A percentile compares a stretch with the other conserved stretches of the same genome.
These are phyloP conservation scores for Coemansia sp. DNA, from an alignment of 192 early-diverging fungal species.

Conservation along the genomic window DNA sequence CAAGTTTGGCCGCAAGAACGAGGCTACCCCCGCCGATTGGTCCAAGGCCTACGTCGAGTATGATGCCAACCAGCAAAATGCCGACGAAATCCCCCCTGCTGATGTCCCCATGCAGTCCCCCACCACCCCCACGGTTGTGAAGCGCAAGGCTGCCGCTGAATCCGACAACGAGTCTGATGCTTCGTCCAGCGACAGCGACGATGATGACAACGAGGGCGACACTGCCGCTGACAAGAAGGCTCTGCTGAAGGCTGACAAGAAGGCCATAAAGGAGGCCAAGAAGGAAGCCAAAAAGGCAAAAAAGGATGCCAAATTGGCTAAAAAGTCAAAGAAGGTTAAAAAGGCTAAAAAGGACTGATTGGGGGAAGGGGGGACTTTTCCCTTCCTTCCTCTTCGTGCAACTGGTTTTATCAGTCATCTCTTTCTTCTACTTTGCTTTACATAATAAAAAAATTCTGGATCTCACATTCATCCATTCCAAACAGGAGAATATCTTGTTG, in stretches of 20 bases:
- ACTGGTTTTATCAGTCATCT: too few species aligned
- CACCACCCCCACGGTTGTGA: conserved; percentile 7
- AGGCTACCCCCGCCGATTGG: conserved; percentile 83
- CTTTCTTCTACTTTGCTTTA: too few species aligned
- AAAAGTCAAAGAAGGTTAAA: conserved; percentile 34
- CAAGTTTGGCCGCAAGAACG: conserved; percentile 91
- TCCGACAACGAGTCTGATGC: conserved; percentile 36
- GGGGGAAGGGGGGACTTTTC: too few species aligned
- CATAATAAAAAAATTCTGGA: too few species aligned
- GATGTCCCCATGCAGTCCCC: neutral
- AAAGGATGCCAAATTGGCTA: conserved; percentile 36
- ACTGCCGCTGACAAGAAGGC: neutral
- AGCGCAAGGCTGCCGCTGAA: conserved; percentile 38
- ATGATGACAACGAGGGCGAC: neutral
- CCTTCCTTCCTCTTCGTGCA: too few species aligned
- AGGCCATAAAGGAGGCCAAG: conserved; percentile 25
- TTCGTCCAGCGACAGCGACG: conserved; percentile 24
- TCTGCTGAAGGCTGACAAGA: conserved; percentile 21
- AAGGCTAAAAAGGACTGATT: conserved; percentile 37
- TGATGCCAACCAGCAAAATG: conserved; percentile 13
- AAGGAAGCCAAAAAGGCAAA: conserved; percentile 37
- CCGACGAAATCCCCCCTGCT: neutral
- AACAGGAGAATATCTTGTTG: too few species aligned
- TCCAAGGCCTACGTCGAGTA: conserved; percentile 76
- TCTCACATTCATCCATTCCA: too few species aligned